Evolutionary conservation across 202 grass and related monocot species (phyloP), one percentile per base, ranked within the genome.

Genomic region (Elaeis oleifera): DNA sequence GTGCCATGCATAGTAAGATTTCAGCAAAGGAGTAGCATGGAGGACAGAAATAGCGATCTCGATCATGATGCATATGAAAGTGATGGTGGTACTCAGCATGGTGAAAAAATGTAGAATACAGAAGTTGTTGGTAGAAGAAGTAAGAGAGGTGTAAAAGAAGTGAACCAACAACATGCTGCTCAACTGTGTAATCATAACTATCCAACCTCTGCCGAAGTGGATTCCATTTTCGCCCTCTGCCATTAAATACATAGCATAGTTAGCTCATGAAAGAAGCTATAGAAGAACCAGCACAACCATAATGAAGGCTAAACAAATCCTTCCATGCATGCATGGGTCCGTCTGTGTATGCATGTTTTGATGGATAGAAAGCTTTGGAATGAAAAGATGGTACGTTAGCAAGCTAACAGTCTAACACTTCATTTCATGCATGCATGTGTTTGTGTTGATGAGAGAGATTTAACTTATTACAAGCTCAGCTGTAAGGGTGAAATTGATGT

Each of bases 141-240:
- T 52, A 96, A 75, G 49, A 97, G 73, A 51, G 92, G 87, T 75
- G 87, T 85, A 78, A 97, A 56, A 97, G 79, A 69, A 97, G 78
- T 18, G 87, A 97, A 71, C 92, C 92, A 67, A 97, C 87, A 27
- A 96, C 87, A 76, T 96, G 92, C 56, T 96, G 92, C 78, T 96
- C 87, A 80, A 96, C 92, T 51, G 92, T 85, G 74, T 90, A 90
- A 25, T 81, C 79, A 64, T 91, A 90, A 69, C 84, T 96, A 78
- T 91, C 92, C 75, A 91, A 77, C n/a, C 92, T 88, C 54, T 83
- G 76, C 64, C 92, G 78, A 51, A 96, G 77, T 49, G 87, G 92
- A 78, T 91, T 97, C 81, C 76, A 85, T 75, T 97, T 97, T 59
- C 79, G 82, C 49, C 92, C 92, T 78, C 92, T 97, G 79, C 72